Evolutionary conservation across 2,329 filamentous ascomycete species (phyloP).

Genomic region (Metarhizium album): DNA sequence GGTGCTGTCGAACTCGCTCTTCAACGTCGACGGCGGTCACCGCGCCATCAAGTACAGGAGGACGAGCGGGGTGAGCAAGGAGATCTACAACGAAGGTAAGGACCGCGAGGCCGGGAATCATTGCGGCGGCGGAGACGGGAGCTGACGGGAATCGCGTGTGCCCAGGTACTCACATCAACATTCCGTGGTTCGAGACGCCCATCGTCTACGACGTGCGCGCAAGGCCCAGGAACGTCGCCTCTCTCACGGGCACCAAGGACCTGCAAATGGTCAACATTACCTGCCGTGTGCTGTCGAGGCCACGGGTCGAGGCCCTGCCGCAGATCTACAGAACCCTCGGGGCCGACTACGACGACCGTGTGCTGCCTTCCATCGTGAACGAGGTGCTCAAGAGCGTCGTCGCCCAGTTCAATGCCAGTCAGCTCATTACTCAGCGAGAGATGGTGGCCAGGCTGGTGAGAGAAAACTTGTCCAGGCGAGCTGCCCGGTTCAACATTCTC

Average conservation of each 20-base stretch:
- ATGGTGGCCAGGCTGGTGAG: conserved; percentile 85
- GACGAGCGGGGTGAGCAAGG: conserved; percentile 83
- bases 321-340: conserved; percentile 96
- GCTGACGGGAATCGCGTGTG: conserved; percentile 9
- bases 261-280: conserved; percentile 99
- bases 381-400: conserved; percentile 98
- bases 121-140: neutral
- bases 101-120: neutral
- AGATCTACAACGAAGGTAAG: conserved; percentile 90
- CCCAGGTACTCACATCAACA: conserved; percentile 80
- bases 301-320: conserved; percentile 76
- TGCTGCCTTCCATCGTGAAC: conserved; percentile 95
- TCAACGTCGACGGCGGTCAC: conserved; percentile 94
- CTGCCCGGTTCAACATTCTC: conserved; percentile 93
- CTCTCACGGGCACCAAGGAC: conserved; percentile 96
- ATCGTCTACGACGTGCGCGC: conserved; percentile 97
- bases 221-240: conserved; percentile 92
- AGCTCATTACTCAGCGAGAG: conserved; percentile 98
- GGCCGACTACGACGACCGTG: conserved; percentile 91
- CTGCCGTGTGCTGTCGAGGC: conserved; percentile 93
- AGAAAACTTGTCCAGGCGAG: conserved; percentile 83
- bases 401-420: conserved; percentile 95
- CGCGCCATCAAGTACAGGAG: conserved; percentile 97
- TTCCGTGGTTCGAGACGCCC: conserved; percentile 96
- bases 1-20: conserved; percentile 50